Conservation (phyloP, 163 green algal species). For the Chloromonas sp. region DNA sequence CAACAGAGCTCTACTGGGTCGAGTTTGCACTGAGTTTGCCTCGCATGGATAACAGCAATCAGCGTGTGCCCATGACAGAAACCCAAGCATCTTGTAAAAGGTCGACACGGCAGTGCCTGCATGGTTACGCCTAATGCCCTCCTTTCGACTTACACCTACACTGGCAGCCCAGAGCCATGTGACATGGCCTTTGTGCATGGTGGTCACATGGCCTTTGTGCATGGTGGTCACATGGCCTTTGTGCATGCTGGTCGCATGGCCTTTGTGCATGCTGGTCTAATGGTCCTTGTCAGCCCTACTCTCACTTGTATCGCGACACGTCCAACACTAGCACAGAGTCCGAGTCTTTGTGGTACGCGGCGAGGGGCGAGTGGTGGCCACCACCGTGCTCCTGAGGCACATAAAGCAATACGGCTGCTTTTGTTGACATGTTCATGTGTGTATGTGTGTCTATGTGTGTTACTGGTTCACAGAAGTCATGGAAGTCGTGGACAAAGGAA, state of each 20-base stretch:
- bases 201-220: not conserved
- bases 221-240: not conserved
- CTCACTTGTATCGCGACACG: conserved; percentile 8
- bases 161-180: too few relatives aligned
- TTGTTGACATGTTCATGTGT: too few relatives aligned
- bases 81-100: too few relatives aligned
- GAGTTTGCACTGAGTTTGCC: too few relatives aligned
- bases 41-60: too few relatives aligned
- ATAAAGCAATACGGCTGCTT: not conserved
- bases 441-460: too few relatives aligned
- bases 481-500: not conserved
- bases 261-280: not conserved
- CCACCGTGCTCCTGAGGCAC: not conserved
- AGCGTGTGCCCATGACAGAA: too few relatives aligned
- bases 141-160: too few relatives aligned
- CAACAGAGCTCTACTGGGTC: too few relatives aligned
- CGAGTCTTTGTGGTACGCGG: conserved; percentile 1
- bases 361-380: conserved; percentile 4
- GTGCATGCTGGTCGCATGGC: not conserved
- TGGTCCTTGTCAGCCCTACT: not conserved
- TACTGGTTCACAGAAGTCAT: not conserved
- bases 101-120: too few relatives aligned
- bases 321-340: conserved; percentile 9
- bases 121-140: too few relatives aligned
- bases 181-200: too few relatives aligned